phyloP scores from a whole-genome alignment of 1,284 basidiomycete genomes.

The Ceratorhiza oryzae-sativae region DNA sequence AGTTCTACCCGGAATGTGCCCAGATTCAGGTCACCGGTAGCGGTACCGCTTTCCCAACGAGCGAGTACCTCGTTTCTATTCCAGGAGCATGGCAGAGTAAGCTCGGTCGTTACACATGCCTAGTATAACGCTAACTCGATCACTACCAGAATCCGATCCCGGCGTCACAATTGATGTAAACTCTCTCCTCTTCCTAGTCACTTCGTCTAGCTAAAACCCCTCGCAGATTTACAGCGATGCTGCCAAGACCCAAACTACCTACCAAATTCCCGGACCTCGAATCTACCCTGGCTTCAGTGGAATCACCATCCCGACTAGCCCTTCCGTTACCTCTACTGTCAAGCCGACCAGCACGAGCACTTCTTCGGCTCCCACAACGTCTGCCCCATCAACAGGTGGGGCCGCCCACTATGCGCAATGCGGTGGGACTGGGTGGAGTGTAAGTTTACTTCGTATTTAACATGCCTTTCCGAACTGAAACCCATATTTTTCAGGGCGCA shows the following conservation, averaged over 20 bases:
- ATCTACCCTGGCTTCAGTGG: conserved; percentile 36
- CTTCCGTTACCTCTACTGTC: not conserved
- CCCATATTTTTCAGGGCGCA: not conserved
- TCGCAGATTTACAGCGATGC: conserved; percentile 41
- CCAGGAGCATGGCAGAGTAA: conserved; percentile 50
- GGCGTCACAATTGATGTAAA: conserved; percentile 37
- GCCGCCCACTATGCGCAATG: conserved; percentile 40
- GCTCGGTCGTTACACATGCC: not conserved
- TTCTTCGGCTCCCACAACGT: conserved; percentile 16
- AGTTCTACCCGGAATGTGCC: conserved; percentile 45
- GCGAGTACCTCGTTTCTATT: conserved; percentile 51
- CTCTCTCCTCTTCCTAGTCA: not conserved
- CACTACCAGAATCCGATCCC: conserved; percentile 37
- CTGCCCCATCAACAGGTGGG: conserved; percentile 35
- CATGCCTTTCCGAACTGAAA: not conserved
- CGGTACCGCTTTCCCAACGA: conserved; percentile 40
- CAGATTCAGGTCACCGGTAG: conserved; percentile 44
- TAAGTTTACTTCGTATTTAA: not conserved
- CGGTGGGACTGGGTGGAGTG: conserved; percentile 34
- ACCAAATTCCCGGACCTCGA: conserved; percentile 42
- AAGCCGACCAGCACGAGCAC: not conserved
- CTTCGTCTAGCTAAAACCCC: no score
- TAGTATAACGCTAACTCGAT: not conserved
- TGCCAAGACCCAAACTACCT: conserved; percentile 43
- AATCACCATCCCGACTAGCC: conserved; percentile 22